These are phyloP conservation scores for Rutstroemia sp. DNA, from an alignment of 2,329 filamentous ascomycete species.

Conservation along the genomic window DNA sequence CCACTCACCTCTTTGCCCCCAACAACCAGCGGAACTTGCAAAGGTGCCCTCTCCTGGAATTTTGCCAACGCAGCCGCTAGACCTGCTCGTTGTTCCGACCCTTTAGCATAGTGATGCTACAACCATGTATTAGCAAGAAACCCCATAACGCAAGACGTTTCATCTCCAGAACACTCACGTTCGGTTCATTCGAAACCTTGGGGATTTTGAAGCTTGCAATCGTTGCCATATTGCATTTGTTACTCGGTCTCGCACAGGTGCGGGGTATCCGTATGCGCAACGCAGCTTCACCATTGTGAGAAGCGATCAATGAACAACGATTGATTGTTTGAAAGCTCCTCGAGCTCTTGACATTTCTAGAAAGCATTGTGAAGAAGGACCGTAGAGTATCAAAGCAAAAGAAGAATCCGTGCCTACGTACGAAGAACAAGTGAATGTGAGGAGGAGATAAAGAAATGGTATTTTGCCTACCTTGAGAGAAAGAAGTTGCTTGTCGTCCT, in stretches of 20 bases:
- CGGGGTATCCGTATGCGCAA: conserved; percentile 20
- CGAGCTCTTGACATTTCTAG: conserved; percentile 17
- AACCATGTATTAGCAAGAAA: conserved; percentile 9
- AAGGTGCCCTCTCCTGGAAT: conserved; percentile 59
- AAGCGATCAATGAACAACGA: conserved; percentile 13
- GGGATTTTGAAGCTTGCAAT: conserved; percentile 84
- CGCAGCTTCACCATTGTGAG: conserved; percentile 12
- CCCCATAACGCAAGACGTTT: background rate
- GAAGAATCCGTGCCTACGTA: background rate
- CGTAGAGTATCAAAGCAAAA: background rate
- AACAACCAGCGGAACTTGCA: conserved; percentile 77
- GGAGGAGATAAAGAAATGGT: background rate
- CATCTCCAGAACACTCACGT: conserved; percentile 52
- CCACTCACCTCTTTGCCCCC: conserved; percentile 67
- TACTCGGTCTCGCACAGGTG: conserved; percentile 6
- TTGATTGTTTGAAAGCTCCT: conserved; percentile 19
- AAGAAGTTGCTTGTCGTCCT: background rate
- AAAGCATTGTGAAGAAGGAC: conserved; percentile 3
- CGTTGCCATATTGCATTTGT: conserved; percentile 21
- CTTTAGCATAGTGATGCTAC: conserved; percentile 84
- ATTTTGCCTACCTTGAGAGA: background rate
- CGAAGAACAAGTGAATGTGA: background rate
- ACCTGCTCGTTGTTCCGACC: conserved; percentile 68
- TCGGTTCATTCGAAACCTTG: conserved; percentile 86
- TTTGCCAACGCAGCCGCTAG: conserved; percentile 66